Evolutionary conservation across 2,329 filamentous ascomycete genomes (phyloP), one percentile per base, ranked within the genome.

Genomic region (Acrodontium crateriforme): DNA sequence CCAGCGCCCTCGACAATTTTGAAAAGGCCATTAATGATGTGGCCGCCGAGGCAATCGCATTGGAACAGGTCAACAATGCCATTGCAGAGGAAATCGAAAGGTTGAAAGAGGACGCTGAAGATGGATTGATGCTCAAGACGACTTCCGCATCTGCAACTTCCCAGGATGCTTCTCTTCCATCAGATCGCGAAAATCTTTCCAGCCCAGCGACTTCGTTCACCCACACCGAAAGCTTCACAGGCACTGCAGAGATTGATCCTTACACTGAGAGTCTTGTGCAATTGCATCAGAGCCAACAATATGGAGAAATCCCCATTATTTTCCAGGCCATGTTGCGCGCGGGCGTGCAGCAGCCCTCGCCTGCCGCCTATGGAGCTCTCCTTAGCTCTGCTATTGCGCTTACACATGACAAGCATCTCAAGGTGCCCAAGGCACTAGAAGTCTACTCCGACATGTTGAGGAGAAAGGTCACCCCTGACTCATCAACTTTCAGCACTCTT

Each of bases 401-500:
- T 11, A 81, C 85, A 6, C 65, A 67, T 14, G 76, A 81, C 53
- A 79, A 76, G 54, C 78, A 78, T 29, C 13, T n/a, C 20, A 74
- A 89, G 28, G 81, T 92, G 9, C 78, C 83, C 36, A 92, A 92
- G 60, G 84, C 83, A 4, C 67, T 95, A 28, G 85, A 93, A 59
- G 80, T 98, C 28, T 98, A 95, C 54, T 78, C 84, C 10, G 85
- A 95, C 52, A 95, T 98, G 89, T 73, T 93, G 42, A 74, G 78
- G 40, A 78, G 85, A 39, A 78, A 77, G 42, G 76, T 95, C 14
- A 60, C 69, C 12, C 85, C 87, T 6, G 78, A 94, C 51, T 74
- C 75, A 29, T 71, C 79, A 32, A 95, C 87, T 0, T 95, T 92
- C 57, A 74, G 83, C 48, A 84, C 84, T 18, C 64, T 98, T 11